Conservation (phyloP, 176 grass and related monocot genomes). For the Sorghum bicolor region DNA sequence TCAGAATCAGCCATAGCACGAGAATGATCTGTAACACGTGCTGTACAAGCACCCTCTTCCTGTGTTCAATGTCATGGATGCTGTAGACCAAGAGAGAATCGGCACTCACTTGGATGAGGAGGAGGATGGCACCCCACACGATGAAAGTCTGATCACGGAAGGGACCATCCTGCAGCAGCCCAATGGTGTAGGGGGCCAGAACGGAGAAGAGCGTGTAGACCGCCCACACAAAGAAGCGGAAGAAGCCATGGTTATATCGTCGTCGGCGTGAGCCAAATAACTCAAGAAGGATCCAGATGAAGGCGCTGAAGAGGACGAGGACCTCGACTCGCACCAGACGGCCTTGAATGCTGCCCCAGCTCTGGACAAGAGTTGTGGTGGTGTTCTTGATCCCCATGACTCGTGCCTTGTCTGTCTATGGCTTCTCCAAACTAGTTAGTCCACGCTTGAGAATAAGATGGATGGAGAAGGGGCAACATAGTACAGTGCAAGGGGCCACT, state of each 20-base stretch:
- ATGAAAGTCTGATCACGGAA: slow-evolving; percentile 20
- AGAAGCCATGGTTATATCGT: not conserved
- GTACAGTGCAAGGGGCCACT: no score
- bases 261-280: not conserved
- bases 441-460: not conserved
- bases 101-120: not conserved
- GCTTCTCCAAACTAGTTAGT: no score
- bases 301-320: slow-evolving; percentile 19
- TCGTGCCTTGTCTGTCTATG: no score
- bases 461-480: not conserved
- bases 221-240: slow-evolving; percentile 8
- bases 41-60: slow-evolving; percentile 7
- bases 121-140: not conserved
- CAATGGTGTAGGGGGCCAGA: slow-evolving; percentile 6
- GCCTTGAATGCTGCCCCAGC: not conserved
- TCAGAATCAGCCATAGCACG: slow-evolving; percentile 2
- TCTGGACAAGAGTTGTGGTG: not conserved
- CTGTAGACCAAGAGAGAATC: not conserved
- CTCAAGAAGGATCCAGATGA: not conserved
- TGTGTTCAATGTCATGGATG: slow-evolving; percentile 1
- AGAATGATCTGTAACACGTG: slow-evolving; percentile 1
- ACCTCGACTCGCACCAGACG: slow-evolving; percentile 4
- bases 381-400: not conserved
- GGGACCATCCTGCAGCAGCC: not conserved
- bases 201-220: slow-evolving; percentile 14